These are phyloP conservation scores for Podila verticillata DNA, from an alignment of 192 early-diverging fungal genomes.

Conservation along the genomic window DNA sequence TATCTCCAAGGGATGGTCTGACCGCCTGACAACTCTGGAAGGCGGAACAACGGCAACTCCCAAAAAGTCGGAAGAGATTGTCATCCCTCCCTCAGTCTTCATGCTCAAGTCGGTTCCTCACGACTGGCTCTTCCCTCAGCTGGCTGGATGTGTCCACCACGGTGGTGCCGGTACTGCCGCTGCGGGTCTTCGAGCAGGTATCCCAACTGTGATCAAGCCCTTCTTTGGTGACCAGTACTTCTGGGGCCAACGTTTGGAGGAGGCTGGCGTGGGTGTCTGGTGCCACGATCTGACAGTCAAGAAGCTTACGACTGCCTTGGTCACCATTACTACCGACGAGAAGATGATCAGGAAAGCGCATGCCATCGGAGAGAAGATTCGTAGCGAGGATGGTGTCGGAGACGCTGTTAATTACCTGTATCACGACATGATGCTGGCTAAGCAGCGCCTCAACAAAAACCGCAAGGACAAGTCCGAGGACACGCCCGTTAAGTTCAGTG, in stretches of 20 bases:
- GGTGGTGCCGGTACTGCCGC: constrained; percentile 82
- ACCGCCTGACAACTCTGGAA: constrained; percentile 51
- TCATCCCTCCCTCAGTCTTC: constrained; percentile 62
- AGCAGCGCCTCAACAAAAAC: constrained; percentile 38
- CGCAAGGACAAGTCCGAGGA: constrained; percentile 42
- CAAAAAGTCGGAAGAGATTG: constrained; percentile 47
- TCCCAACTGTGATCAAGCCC: constrained; percentile 77
- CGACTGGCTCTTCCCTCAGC: constrained; percentile 79
- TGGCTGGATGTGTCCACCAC: constrained; percentile 77
- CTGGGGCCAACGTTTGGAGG: constrained; percentile 74
- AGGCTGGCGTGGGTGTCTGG: constrained; percentile 69
- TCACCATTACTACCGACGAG: constrained; percentile 62
- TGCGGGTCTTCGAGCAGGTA: constrained; percentile 77
- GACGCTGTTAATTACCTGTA: constrained; percentile 70
- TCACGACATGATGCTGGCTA: constrained; percentile 66
- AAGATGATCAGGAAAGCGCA: constrained; percentile 61
- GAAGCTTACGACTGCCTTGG: constrained; percentile 59
- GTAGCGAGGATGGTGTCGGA: constrained; percentile 66
- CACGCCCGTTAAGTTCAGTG: constrained; percentile 26
- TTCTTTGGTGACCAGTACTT: constrained; percentile 79
- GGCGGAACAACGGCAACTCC: constrained; percentile 5
- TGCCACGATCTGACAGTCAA: constrained; percentile 66
- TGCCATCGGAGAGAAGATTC: constrained; percentile 63
- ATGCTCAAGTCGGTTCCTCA: constrained; percentile 74
- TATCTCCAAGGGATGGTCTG: constrained; percentile 79